Conservation (phyloP, 345 rosid species). For the Acer yangbiense region DNA sequence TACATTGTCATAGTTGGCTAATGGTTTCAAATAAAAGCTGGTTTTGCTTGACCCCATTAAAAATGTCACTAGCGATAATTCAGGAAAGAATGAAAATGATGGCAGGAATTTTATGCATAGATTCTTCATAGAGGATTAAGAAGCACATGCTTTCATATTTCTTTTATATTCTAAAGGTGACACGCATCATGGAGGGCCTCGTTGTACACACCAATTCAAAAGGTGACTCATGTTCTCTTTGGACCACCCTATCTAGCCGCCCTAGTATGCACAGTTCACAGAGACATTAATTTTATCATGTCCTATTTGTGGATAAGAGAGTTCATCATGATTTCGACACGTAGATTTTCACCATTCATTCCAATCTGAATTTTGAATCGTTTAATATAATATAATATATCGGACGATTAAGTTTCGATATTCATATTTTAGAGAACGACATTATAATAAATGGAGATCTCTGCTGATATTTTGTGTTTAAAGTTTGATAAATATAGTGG, state of each 20-base stretch:
- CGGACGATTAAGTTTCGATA: no score
- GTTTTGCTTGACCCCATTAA: neutral
- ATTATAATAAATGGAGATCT: neutral
- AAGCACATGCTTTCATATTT: neutral
- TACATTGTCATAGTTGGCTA: no score
- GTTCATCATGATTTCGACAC: no score
- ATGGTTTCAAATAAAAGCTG: neutral
- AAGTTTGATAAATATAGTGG: neutral
- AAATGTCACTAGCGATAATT: neutral
- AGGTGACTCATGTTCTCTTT: neutral
- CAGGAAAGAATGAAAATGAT: neutral
- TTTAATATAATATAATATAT: no score
- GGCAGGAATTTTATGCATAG: neutral
- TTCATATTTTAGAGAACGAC: neutral
- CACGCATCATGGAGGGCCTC: neutral
- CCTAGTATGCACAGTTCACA: no score
- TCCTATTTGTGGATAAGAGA: no score
- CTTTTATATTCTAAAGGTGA: neutral
- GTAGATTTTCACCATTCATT: no score
- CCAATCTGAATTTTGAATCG: no score
- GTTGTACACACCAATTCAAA: no score
- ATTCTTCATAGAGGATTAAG: neutral
- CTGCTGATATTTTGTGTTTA: neutral
- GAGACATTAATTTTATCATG: no score
- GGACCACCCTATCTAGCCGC: no score